phyloP scores from a whole-genome alignment of 176 grass and related monocot genomes.

The Musa troglodytarum region DNA sequence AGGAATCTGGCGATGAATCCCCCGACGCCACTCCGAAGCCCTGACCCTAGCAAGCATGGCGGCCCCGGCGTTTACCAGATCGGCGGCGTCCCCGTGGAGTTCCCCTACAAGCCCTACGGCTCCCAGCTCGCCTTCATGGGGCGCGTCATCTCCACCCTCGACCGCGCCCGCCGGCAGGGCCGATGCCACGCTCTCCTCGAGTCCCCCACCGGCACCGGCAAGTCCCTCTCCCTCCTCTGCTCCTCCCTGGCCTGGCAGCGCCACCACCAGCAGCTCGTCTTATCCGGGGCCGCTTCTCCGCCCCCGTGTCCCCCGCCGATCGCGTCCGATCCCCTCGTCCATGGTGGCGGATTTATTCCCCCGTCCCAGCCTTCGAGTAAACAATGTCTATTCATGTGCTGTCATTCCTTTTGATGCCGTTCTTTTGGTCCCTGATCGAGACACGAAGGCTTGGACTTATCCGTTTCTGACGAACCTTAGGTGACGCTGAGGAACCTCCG shows the following conservation, averaged over 20 bases:
- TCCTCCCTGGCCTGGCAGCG: slow-evolving; percentile 85
- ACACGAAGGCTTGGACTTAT: not conserved
- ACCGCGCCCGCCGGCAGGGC: slow-evolving; percentile 64
- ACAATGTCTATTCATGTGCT: not conserved
- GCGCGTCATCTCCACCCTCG: slow-evolving; percentile 70
- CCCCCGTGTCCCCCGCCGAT: not conserved
- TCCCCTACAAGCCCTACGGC: slow-evolving; percentile 86
- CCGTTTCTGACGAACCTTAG: slow-evolving; percentile 24
- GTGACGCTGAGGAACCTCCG: slow-evolving; percentile 18
- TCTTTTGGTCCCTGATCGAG: not conserved
- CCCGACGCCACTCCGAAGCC: slow-evolving; percentile 33
- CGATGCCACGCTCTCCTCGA: slow-evolving; percentile 77
- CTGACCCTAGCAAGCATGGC: not conserved
- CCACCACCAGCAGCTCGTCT: slow-evolving; percentile 37
- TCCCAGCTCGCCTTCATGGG: slow-evolving; percentile 98
- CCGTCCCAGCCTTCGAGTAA: slow-evolving; percentile 38
- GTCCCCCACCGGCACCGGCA: slow-evolving; percentile 92
- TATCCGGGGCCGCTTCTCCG: not conserved
- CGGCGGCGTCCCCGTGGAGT: slow-evolving; percentile 68
- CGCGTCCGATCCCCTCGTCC: slow-evolving; percentile 35
- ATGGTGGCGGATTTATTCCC: slow-evolving; percentile 73
- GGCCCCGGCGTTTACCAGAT: slow-evolving; percentile 62
- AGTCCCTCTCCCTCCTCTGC: slow-evolving; percentile 95
- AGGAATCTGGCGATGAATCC: slow-evolving; percentile 18
- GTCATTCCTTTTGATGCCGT: not conserved